Base-by-base conservation (phyloP, 2,329 filamentous ascomycete genomes). In the Nothophoma quercina region DNA sequence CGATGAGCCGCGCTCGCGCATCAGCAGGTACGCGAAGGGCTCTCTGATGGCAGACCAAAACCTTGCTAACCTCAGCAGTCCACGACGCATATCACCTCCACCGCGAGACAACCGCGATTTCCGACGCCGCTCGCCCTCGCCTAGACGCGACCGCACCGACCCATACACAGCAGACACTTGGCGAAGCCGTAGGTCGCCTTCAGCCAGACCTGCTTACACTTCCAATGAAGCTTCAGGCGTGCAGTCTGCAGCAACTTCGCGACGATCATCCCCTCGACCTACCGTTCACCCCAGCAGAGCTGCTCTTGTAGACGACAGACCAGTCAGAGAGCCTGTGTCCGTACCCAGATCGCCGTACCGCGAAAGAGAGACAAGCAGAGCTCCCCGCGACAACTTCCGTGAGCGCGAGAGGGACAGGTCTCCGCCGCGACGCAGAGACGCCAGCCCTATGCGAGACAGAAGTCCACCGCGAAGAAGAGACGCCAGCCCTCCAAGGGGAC, bases 241-340 rank as follows among this genome's bases (percentile, higher is more conserved):
- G 49, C 81, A 79, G 30, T 87, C 85, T 7, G 79, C 74, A 16
- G 72, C 79, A 16, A 85, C 82, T 23, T 88, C 85, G 18, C 81
- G 84, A 50, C 79, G 84, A 40, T 86, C 86, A 7, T 88, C 86
- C 5, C 86, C 86, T 13, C 50, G 50, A 6, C 82, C 77, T 21
- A 70, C 77, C 10, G 72, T 82, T 12, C 83, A 85, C 62, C 78
- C 80, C 13, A 85, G 84, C 58, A 78, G 82, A 60, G 67, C 77
- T 41, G 78, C 75, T 39, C 64, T 79, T 15, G 68, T 76, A 46
- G 64, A 66, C 12, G 64, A 67, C 2, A 55, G 57, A 19, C 40
- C 58, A 19, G 38, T 40, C 13, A 60, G 75, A 55, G 63, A 70
- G 15, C 58, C 71, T 49, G 60, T 66, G 21, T 75, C 66, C 18